phyloP scores from a whole-genome alignment of 805 yeast genomes.

The Wickerhamomyces strasburgensis region DNA sequence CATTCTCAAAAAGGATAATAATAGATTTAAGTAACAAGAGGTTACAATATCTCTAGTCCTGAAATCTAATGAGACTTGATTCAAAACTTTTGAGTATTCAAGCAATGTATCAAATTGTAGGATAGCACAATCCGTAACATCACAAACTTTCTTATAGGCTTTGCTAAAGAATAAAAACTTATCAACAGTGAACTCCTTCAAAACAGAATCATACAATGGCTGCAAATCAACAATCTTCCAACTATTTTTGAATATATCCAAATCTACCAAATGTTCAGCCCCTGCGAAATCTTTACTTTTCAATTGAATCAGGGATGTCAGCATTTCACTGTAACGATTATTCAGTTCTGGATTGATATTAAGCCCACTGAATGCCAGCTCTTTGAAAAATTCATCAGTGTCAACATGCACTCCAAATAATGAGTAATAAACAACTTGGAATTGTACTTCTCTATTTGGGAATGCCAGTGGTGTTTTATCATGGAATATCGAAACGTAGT shows the following conservation, averaged over 20 bases:
- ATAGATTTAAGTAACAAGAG: conserved; percentile 24
- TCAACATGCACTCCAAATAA: conserved; percentile 19
- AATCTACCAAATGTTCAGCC: conserved; percentile 18
- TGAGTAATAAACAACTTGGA: conserved; percentile 22
- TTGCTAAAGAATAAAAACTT: conserved; percentile 28
- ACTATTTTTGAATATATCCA: conserved; percentile 25
- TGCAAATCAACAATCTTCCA: conserved; percentile 23
- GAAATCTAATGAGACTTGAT: conserved; percentile 12
- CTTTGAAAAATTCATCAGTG: conserved; percentile 23
- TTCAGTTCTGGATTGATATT: conserved; percentile 8
- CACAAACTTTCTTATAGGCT: conserved; percentile 17
- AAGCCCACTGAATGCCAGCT: conserved; percentile 22
- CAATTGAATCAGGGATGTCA: conserved; percentile 23
- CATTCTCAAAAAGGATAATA: conserved; percentile 17
- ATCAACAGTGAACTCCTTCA: conserved; percentile 18
- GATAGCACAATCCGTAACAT: conserved; percentile 8
- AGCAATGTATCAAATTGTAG: conserved; percentile 13
- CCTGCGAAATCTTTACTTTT: conserved; percentile 17
- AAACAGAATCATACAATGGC: conserved; percentile 15
- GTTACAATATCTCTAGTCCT: conserved; percentile 28
- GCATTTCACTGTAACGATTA: conserved; percentile 19
- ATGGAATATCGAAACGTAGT: conserved; percentile 27
- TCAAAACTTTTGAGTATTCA: conserved; percentile 4
- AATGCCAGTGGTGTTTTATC: conserved; percentile 3
- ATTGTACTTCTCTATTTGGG: conserved; percentile 12